Percentiles rank a stretch among this genome's conserved stretches.
Conservation (phyloP, 768 basidiomycete genomes). For the Gloeostereum incarnatum region DNA sequence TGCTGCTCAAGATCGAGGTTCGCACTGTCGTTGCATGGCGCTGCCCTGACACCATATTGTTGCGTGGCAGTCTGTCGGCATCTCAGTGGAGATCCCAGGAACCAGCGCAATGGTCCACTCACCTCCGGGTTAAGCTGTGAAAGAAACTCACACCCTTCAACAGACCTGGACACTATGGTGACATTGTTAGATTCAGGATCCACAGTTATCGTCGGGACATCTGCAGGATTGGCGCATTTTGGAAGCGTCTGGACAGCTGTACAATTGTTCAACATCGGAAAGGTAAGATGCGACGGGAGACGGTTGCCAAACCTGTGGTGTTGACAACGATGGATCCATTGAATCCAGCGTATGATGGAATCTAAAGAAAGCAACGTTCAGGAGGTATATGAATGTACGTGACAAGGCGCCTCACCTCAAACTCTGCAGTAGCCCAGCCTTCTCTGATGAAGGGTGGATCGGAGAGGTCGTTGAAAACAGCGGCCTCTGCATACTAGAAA, state of each 20-base stretch:
- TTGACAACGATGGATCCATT: constrained; percentile 46
- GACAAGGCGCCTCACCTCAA: constrained; percentile 25
- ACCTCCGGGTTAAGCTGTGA: constrained; percentile 28
- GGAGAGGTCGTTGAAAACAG: constrained; percentile 30
- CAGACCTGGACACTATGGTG: constrained; percentile 32
- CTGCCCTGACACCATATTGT: constrained; percentile 41
- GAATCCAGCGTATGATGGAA: constrained; percentile 28
- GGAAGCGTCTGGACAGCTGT: constrained; percentile 26
- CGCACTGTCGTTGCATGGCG: constrained; percentile 18
- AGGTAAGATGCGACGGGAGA: neutral
- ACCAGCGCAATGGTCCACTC: too few relatives aligned
- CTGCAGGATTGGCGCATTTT: constrained; percentile 35
- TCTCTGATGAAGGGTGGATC: constrained; percentile 50
- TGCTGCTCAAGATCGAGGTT: constrained; percentile 26
- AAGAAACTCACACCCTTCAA: constrained; percentile 33
- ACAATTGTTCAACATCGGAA: neutral
- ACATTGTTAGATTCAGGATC: constrained; percentile 15
- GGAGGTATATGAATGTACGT: neutral
- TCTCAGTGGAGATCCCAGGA: too few relatives aligned
- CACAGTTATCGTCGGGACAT: constrained; percentile 14
- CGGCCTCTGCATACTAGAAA: constrained; percentile 29
- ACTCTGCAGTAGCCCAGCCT: constrained; percentile 46
- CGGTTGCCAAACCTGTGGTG: constrained; percentile 28
- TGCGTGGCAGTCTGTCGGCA: constrained; percentile 21
- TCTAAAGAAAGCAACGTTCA: constrained; percentile 18